Conservation (phyloP, 2,329 filamentous ascomycete genomes). For the Monosporascus sp. region DNA sequence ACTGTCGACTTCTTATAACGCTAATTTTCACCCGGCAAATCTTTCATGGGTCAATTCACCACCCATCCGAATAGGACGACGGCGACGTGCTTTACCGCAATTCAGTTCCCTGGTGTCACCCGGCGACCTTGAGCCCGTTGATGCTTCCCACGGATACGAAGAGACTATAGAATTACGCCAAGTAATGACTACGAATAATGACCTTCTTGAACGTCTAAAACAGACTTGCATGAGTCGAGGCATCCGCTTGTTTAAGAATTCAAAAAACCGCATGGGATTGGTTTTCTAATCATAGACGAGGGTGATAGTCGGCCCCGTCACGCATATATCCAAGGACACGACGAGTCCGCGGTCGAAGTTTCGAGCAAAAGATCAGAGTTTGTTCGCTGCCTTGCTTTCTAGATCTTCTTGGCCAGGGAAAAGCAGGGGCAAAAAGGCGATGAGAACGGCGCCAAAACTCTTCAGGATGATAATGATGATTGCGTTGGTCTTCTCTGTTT, state of each 20-base stretch:
- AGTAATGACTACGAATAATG: constrained; percentile 27
- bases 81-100: background rate
- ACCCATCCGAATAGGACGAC: background rate
- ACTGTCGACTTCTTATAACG: background rate
- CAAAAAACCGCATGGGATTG: constrained; percentile 6
- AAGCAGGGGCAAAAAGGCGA: background rate
- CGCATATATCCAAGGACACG: constrained; percentile 8
- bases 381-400: background rate
- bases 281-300: constrained; percentile 12
- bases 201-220: constrained; percentile 12
- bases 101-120: background rate
- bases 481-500: background rate
- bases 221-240: constrained; percentile 11
- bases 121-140: background rate
- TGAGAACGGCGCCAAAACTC: background rate
- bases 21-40: background rate
- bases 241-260: constrained; percentile 3
- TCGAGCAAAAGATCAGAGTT: background rate
- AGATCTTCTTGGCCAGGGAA: background rate
- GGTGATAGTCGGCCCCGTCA: constrained; percentile 4
- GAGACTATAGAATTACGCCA: constrained; percentile 24
- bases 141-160: constrained; percentile 11
- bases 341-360: constrained; percentile 6
- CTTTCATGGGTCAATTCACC: background rate
- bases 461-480: background rate